Evolutionary conservation across 441 rosid species (phyloP).

Genomic region (Hypseocharis bilobata): DNA sequence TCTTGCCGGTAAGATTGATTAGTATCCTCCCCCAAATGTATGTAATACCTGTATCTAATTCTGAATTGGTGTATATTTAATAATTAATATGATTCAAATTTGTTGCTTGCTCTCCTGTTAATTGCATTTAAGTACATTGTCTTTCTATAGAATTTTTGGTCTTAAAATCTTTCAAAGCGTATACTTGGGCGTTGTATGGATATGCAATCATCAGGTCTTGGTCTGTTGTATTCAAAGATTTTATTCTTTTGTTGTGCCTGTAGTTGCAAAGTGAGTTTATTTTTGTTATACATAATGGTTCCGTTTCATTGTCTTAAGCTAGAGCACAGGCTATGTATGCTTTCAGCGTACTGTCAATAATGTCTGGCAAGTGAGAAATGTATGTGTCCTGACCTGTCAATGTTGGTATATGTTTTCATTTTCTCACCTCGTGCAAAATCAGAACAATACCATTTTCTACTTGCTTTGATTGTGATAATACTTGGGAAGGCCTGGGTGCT

Average conservation of each 20-base stretch:
- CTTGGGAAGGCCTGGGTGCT: too few relatives aligned
- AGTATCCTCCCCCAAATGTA: too few relatives aligned
- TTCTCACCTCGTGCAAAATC: too few relatives aligned
- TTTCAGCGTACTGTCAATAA: neutral
- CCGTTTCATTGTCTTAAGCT: neutral
- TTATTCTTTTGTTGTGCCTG: neutral
- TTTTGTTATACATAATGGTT: neutral
- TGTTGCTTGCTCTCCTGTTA: neutral
- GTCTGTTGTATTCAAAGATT: constrained; percentile 1
- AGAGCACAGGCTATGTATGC: neutral
- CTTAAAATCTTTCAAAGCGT: neutral
- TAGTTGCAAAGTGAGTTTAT: neutral
- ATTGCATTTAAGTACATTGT: neutral
- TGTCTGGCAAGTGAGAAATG: neutral
- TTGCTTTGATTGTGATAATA: too few relatives aligned
- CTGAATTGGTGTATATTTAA: neutral
- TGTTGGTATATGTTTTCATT: too few relatives aligned
- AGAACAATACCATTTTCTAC: too few relatives aligned
- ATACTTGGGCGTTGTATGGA: neutral
- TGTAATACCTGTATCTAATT: neutral
- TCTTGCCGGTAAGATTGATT: constrained; percentile 45
- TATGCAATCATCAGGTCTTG: neutral
- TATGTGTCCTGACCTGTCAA: neutral
- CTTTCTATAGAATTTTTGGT: neutral
- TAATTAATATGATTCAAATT: neutral